phyloP scores from a whole-genome alignment of 768 basidiomycete species.

The Sarcodon sp. region DNA sequence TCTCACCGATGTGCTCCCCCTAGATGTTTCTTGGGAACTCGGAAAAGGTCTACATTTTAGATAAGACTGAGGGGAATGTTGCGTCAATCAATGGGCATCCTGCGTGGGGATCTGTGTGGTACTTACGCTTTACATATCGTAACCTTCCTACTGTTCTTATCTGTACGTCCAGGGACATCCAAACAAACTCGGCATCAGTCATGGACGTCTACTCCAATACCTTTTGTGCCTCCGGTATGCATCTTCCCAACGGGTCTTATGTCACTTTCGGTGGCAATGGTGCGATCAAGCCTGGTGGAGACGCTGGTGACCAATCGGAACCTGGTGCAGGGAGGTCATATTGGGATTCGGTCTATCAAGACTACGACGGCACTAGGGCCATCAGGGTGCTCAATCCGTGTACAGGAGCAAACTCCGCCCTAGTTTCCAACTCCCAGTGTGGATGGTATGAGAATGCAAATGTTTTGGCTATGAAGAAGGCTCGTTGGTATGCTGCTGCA shows the following conservation, averaged over 20 bases:
- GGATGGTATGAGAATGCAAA: conserved; percentile 63
- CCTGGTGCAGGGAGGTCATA: conserved; percentile 25
- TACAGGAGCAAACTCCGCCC: conserved; percentile 21
- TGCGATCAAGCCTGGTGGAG: conserved; percentile 56
- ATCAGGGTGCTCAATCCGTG: conserved; percentile 82
- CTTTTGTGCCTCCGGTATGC: conserved; percentile 78
- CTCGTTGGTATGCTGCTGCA: conserved; percentile 70
- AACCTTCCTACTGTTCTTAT: background rate
- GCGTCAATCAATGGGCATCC: conserved; percentile 55
- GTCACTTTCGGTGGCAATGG: conserved; percentile 70
- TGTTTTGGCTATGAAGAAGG: conserved; percentile 49
- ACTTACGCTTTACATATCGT: background rate
- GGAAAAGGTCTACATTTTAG: conserved; percentile 77
- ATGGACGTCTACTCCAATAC: conserved; percentile 68
- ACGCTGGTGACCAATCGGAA: conserved; percentile 35
- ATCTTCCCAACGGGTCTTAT: conserved; percentile 69
- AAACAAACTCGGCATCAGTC: conserved; percentile 37
- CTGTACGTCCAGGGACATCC: conserved; percentile 37
- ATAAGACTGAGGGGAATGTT: conserved; percentile 77
- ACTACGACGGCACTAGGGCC: conserved; percentile 69
- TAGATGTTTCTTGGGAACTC: conserved; percentile 75
- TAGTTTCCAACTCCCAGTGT: conserved; percentile 32
- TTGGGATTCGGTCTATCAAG: conserved; percentile 61
- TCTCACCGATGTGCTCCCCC: too few species aligned
- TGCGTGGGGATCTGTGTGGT: conserved; percentile 67